Conservation (phyloP, 345 rosid genomes). For the Populus euphratica region DNA sequence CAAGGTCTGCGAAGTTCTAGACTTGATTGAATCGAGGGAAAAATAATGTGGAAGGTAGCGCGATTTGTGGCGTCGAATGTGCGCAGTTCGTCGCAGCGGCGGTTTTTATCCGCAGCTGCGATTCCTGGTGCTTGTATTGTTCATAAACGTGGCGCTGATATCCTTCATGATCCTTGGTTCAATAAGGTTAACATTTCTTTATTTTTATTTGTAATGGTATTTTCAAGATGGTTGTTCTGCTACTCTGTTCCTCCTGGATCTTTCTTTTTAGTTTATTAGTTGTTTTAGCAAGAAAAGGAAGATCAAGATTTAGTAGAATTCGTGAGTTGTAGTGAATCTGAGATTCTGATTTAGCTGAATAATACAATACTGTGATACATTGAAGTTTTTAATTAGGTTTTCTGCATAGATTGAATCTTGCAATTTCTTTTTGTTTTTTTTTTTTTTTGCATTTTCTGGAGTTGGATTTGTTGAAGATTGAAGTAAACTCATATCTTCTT, state of each 20-base stretch:
- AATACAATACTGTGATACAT: neutral
- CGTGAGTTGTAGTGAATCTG: neutral
- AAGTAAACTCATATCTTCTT: neutral
- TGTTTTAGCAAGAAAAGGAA: neutral
- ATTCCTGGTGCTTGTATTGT: conserved; percentile 91
- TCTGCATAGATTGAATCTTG: neutral
- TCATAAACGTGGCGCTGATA: conserved; percentile 95
- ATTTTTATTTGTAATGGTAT: neutral
- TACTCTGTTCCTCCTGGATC: neutral
- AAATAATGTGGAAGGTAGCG: conserved; percentile 60
- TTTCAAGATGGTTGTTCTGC: neutral
- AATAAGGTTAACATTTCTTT: conserved; percentile 55
- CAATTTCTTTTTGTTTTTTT: neutral
- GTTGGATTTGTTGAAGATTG: neutral
- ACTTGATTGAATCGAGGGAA: conserved; percentile 5
- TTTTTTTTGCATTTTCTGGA: neutral
- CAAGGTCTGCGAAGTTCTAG: neutral
- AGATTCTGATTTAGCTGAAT: neutral
- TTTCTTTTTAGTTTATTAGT: neutral
- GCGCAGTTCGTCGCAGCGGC: conserved; percentile 35
- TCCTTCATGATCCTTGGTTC: conserved; percentile 99
- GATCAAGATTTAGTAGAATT: neutral
- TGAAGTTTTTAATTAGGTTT: neutral
- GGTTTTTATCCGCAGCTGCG: conserved; percentile 58
- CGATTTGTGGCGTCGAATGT: conserved; percentile 41